Evolutionary conservation across 768 basidiomycete genomes (phyloP).

Genomic region (Pisolithus microcarpus): DNA sequence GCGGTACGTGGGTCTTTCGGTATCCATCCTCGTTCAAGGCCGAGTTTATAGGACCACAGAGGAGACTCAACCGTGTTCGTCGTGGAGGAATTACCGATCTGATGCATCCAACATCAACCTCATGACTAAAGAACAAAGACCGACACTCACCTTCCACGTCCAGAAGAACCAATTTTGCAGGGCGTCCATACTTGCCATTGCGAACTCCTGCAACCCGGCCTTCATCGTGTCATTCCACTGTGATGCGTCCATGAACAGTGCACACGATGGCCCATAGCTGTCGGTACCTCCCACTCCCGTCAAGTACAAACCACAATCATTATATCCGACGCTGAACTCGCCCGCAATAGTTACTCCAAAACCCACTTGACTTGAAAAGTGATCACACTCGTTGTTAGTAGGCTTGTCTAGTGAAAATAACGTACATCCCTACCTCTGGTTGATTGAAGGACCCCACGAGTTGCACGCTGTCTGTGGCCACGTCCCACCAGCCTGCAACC

Average conservation of each 20-base stretch:
- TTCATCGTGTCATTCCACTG: slow-evolving; percentile 48
- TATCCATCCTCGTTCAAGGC: slow-evolving; percentile 71
- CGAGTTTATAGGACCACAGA: slow-evolving; percentile 66
- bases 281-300: slow-evolving; percentile 27
- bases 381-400: neutral
- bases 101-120: neutral
- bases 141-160: slow-evolving; percentile 58
- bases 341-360: slow-evolving; percentile 73
- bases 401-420: neutral
- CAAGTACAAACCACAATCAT: slow-evolving; percentile 54
- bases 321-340: slow-evolving; percentile 67
- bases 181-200: slow-evolving; percentile 58
- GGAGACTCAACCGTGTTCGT: slow-evolving; percentile 45
- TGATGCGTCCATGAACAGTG: slow-evolving; percentile 42
- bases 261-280: slow-evolving; percentile 28
- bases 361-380: slow-evolving; percentile 32
- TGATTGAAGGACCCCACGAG: slow-evolving; percentile 51
- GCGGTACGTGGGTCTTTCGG: slow-evolving; percentile 64
- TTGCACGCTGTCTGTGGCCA: slow-evolving; percentile 49
- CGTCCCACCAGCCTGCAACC: slow-evolving; percentile 32
- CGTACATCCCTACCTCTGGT: slow-evolving; percentile 30
- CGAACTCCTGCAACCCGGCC: slow-evolving; percentile 44
- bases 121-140: neutral
- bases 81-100: slow-evolving; percentile 53
- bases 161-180: slow-evolving; percentile 68